Conservation (phyloP, 2,329 filamentous ascomycete genomes). For the Leptographium flavum region DNA sequence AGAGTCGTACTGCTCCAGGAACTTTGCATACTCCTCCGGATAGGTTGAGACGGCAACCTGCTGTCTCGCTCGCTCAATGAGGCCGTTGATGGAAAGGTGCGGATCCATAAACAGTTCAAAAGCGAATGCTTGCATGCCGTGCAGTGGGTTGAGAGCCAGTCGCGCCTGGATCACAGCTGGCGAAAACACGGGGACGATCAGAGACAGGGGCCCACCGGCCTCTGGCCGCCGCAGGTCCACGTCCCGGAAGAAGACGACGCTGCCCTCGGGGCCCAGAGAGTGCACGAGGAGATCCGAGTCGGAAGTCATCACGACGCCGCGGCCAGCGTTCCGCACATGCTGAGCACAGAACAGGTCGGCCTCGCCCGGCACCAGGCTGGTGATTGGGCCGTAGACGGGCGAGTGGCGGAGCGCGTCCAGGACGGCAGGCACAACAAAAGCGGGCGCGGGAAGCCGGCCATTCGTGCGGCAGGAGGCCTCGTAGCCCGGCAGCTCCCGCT, state of each 20-base stretch:
- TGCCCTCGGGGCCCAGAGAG: conserved; percentile 45
- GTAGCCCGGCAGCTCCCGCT: conserved; percentile 6
- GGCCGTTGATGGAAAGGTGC: conserved; percentile 12
- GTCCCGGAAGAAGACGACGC: conserved; percentile 55
- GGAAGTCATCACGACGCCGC: conserved; percentile 53
- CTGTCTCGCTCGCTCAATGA: conserved; percentile 13
- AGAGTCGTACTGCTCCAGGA: conserved; percentile 13
- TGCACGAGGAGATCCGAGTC: conserved; percentile 79
- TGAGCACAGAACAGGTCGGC: conserved; percentile 70
- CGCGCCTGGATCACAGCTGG: conserved; percentile 13
- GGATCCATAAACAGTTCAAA: conserved; percentile 19
- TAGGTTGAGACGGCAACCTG: conserved; percentile 4
- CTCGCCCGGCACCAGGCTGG: conserved; percentile 61
- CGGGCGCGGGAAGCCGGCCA: conserved; percentile 26
- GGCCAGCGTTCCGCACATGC: conserved; percentile 33
- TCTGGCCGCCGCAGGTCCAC: conserved; percentile 24
- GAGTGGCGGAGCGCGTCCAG: conserved; percentile 51
- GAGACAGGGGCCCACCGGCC: neutral
- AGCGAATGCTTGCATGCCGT: conserved; percentile 15
- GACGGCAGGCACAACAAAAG: conserved; percentile 65
- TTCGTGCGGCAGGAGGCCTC: conserved; percentile 7
- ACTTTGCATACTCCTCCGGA: conserved; percentile 14
- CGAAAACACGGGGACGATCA: conserved; percentile 13
- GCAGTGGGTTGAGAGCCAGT: conserved; percentile 12
- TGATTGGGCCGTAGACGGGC: conserved; percentile 24